Evolutionary conservation across 306 rosid species (phyloP), one percentile per base, ranked within the genome.

Genomic region (Quercus engelmannii): DNA sequence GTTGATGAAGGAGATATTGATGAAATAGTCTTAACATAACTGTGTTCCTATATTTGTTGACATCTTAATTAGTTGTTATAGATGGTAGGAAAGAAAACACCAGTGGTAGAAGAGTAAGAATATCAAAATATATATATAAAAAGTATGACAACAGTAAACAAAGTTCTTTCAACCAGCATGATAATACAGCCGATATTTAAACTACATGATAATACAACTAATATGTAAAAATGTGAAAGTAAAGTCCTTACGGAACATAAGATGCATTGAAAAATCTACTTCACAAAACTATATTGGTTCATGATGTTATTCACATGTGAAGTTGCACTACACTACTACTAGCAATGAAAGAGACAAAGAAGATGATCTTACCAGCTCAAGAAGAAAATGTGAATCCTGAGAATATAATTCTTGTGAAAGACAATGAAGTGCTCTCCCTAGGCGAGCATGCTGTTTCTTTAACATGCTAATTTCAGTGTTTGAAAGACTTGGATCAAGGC

Each of bases 401-500:
- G 99, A 94, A 86, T 94, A 94, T 62, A 94, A 87, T 79, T 94
- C 97, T 67, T 94, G 97, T 33, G 99, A 94, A 90, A 94, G 99
- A 80, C 99, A 94, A 76, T 94, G 97, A 78, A 94, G 88, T 74
- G 99, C 99, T 89, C 99, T 92, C 78, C 99, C 99, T 77, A 94
- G 83, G 80, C 99, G 94, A 79, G 99, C 97, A 83, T 94, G 99
- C 81, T 92, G 99, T 88, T 92, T 94, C 89, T 86, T 89, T 88
- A 94, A 73, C 92, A 94, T 85, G 86, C 82, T 73, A 83, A 83
- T 86, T 74, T 92, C 95, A 81, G 54, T 73, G 55, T 80, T 86
- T 21, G 93, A 87, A 76, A 91, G 85, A 80, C 84, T 85, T 65
- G 92, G 88, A 87, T 89, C 97, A 78, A 94, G 91, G 79, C 99